These are phyloP conservation scores for Cantharellus anzutake DNA, from an alignment of 768 basidiomycete species.

Conservation along the genomic window DNA sequence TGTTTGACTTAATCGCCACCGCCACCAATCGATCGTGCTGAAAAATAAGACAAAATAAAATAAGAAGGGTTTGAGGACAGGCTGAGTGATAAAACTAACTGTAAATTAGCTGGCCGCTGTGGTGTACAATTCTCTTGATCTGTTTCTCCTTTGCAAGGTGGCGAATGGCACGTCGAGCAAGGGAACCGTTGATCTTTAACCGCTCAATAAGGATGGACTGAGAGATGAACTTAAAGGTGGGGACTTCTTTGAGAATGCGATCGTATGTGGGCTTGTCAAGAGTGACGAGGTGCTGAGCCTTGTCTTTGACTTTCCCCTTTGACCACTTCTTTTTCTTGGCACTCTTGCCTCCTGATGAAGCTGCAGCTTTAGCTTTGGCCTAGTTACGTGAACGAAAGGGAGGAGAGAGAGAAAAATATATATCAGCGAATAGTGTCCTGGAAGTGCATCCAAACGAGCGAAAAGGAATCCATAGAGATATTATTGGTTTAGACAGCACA, in stretches of 20 bases:
- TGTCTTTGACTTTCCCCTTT: constrained; percentile 99
- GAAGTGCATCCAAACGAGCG: no score
- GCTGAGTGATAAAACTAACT: constrained; percentile 34
- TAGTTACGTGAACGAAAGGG: neutral
- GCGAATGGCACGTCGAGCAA: constrained; percentile 79
- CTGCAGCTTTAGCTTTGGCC: constrained; percentile 49
- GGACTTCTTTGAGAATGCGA: constrained; percentile 94
- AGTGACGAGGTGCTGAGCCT: constrained; percentile 90
- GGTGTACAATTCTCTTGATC: constrained; percentile 95
- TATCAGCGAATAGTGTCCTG: no score
- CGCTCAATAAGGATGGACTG: constrained; percentile 97
- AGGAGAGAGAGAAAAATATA: neutral
- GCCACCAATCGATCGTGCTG: constrained; percentile 21
- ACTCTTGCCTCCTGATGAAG: constrained; percentile 52
- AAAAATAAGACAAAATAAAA: neutral
- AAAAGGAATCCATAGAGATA: no score
- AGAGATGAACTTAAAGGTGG: constrained; percentile 97
- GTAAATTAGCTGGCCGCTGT: constrained; percentile 87
- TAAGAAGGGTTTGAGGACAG: constrained; percentile 1
- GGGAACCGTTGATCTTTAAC: constrained; percentile 87
- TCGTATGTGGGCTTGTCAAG: constrained; percentile 88
- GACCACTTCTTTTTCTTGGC: constrained; percentile 99
- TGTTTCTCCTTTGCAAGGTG: constrained; percentile 85
- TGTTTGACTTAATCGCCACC: neutral
- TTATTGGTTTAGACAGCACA: no score